Evolutionary conservation across 1,284 basidiomycete species (phyloP), one percentile per base, ranked within the genome.

Genomic region (Inonotus hispidus): DNA sequence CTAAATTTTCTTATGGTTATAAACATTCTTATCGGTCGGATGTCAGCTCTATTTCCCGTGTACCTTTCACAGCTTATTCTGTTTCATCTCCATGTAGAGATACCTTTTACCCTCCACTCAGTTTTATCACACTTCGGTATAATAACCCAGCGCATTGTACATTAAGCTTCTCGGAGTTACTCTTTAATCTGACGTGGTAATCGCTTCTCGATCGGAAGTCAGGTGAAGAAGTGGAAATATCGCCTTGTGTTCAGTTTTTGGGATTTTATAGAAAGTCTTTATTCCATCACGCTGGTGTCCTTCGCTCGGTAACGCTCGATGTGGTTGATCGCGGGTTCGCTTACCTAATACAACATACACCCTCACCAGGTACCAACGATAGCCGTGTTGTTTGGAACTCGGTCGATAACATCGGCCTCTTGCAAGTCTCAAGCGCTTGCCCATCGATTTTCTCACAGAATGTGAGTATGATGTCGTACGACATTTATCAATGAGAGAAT

Each of bases 1-100:
- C 66, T 86, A 61, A 68, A 43, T 46, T 53, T 50, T 35, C 43
- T n/a, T n/a, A 23, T 43, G 25, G 11, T 16, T 46, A 50, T 59
- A 46, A 27, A n/a, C 45, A 39, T 11, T 3, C 29, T 58, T 23
- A 46, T 39, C 19, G 45, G 14, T 46, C 45, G 21, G n/a, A 46
- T 46, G 21, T 39, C 38, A n/a, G n/a, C 38, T 39, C 38, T 39
- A 11, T 13, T 39, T n/a, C 13, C 11, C 2, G 11, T 13, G 38
- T 6, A 29, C 55, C 19, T 41, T 23, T 19, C 38, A 53, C 21
- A 50, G 11, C 19, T 41, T 41, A 39, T n/a, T 39, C 19, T 14
- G 7, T 43, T 43, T 46, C 46, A 56, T 46, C 57, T 57, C 39
- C 32, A 52, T 38, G 46, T 63, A 57, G 50, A 52, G 2, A 35